A percentile compares a stretch with the other conserved stretches of the same genome.
These are phyloP conservation scores for Parmales sp. DNA, from an alignment of 108 stramenopile species.

Conservation along the genomic window DNA sequence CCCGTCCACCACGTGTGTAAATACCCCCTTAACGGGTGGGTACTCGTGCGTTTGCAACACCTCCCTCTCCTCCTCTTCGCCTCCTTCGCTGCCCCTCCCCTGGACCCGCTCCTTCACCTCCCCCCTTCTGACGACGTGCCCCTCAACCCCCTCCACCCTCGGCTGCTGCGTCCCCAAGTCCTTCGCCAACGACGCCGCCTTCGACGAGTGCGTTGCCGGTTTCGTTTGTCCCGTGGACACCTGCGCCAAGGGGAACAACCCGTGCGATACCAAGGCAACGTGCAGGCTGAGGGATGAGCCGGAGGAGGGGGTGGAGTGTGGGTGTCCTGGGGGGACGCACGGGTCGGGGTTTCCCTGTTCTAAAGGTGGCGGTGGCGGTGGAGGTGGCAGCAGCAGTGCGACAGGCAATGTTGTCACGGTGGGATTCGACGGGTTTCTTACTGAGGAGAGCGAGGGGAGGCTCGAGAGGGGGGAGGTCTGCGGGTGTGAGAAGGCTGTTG, in stretches of 20 bases:
- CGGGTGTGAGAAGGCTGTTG: no score
- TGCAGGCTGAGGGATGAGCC: no score
- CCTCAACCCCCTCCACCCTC: slow-evolving; percentile 34
- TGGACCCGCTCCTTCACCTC: slow-evolving; percentile 28
- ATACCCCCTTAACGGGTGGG: slow-evolving; percentile 76
- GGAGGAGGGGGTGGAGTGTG: slow-evolving; percentile 58
- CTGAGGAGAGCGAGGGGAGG: no score
- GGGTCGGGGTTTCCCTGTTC: slow-evolving; percentile 46
- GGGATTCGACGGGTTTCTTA: no score
- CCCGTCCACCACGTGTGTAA: slow-evolving; percentile 56
- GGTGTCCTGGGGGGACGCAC: no score
- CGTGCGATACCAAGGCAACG: slow-evolving; percentile 44
- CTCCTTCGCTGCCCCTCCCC: not conserved
- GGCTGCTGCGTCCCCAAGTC: not conserved
- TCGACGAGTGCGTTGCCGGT: slow-evolving; percentile 29
- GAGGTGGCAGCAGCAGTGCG: no score
- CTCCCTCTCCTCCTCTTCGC: not conserved
- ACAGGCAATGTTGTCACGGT: no score
- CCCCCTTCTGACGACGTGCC: slow-evolving; percentile 40
- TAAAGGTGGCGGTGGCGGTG: slow-evolving; percentile 40
- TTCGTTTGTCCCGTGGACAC: slow-evolving; percentile 65
- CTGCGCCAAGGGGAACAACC: slow-evolving; percentile 18
- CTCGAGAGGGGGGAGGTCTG: no score
- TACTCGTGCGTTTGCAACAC: slow-evolving; percentile 79
- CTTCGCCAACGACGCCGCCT: not conserved